These are phyloP conservation scores for Biancaea sappan DNA, from an alignment of 306 rosid genomes.

Conservation along the genomic window DNA sequence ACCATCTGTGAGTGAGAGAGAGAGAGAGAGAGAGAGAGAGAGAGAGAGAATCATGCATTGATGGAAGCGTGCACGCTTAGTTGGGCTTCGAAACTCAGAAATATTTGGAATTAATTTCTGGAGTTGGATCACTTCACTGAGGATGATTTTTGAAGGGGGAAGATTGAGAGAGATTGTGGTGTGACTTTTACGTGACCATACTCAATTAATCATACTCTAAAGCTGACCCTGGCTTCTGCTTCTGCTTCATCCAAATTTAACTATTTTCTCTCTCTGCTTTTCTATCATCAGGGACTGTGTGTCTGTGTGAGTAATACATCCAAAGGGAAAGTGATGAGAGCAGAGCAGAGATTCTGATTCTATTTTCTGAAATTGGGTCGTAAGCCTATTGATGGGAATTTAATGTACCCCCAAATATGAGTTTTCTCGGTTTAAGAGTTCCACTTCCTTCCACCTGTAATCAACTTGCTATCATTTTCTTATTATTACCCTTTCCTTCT, in stretches of 20 bases:
- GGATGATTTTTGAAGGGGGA: constrained; percentile 31
- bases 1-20: too few relatives aligned
- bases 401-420: neutral
- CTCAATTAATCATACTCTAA: too few relatives aligned
- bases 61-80: too few relatives aligned
- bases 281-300: too few relatives aligned
- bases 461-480: neutral
- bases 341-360: constrained; percentile 19
- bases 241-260: too few relatives aligned
- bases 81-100: neutral
- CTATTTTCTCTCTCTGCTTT: neutral
- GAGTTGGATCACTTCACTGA: too few relatives aligned
- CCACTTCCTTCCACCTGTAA: neutral
- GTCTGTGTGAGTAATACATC: too few relatives aligned
- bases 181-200: constrained; percentile 49
- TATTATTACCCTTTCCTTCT: neutral
- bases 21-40: too few relatives aligned
- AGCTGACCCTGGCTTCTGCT: too few relatives aligned
- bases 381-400: neutral
- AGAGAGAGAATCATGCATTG: too few relatives aligned
- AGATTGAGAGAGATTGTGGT: constrained; percentile 46
- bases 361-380: neutral
- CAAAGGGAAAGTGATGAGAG: neutral
- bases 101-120: too few relatives aligned
- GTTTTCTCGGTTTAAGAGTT: neutral